Evolutionary conservation across 1,284 basidiomycete species (phyloP), one percentile per base, ranked within the genome.

Genomic region (Apiotrichum domesticum): DNA sequence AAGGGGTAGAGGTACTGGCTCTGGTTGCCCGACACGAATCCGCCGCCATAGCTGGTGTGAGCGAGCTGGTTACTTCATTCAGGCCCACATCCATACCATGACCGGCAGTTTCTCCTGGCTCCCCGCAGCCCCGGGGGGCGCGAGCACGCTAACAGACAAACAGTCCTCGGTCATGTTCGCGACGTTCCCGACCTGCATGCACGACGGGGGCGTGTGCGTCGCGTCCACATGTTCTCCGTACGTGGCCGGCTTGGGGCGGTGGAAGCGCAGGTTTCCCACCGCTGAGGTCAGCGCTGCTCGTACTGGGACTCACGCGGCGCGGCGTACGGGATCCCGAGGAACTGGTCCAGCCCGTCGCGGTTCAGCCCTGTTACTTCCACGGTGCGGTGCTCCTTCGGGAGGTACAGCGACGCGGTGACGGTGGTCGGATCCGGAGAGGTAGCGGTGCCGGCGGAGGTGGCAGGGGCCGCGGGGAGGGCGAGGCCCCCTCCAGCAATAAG

Each of bases 181-280:
- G 63, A 68, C 8, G 69, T 54, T 45, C 51, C 3, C 37, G 56
- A 33, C 48, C 59, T 75, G 72, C 13, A 68, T 52, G 56, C 75
- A 75, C 9, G 66, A 65, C 1, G 69, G 68, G 11, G 66, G 61
- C 13, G 55, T 56, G 2, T 43, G 51, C 4, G 68, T 64, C 2
- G 72, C 70, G 34, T 63, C 55, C 51, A 71, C 53, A 29, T 64
- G 56, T 11, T 63, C 52, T 39, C 65, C 65, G 56, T 70, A 69
- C 5, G 46, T 40, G 29, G 51, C 39, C 6, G 48, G 35, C 32
- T 66, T 51, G 7, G 73, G 73, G n/a, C 62, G 46, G 3, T 53
- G 71, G 66, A 85, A 81, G 2, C 83, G 73, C 0, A 68, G 61
- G 14, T 62, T 56, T 3, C 65, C 67, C 13, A 81, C 72, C 2